Percentiles rank a stretch among this genome's conserved stretches.
Evolutionary conservation across 192 early-diverging fungal species (phyloP).

Genomic region (Backusella australiensis): DNA sequence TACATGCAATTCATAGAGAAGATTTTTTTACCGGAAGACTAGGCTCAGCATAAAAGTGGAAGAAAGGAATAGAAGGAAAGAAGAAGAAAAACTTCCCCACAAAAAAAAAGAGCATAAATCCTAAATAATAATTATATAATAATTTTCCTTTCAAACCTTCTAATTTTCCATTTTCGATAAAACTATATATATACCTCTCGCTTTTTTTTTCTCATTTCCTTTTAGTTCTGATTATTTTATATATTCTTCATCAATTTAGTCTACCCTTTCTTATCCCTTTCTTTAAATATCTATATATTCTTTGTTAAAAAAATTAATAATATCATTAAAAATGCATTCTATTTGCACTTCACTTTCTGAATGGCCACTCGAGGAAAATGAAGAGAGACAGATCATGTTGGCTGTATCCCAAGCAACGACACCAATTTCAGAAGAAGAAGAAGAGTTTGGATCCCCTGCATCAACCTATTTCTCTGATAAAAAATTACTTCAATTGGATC

Average conservation of each 20-base stretch:
- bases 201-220: not conserved
- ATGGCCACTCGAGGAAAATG: slow-evolving; percentile 9
- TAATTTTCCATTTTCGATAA: not conserved
- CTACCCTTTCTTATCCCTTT: not conserved
- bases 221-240: not conserved
- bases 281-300: not conserved
- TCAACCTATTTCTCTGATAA: slow-evolving; percentile 7
- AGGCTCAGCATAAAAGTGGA: not conserved
- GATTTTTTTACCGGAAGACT: slow-evolving; percentile 33
- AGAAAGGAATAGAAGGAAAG: not conserved
- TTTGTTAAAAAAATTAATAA: not conserved
- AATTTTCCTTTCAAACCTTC: not conserved
- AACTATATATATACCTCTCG: not conserved
- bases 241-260: not conserved
- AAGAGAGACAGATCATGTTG: not conserved
- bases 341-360: not conserved
- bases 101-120: not conserved
- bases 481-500: not conserved
- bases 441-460: not conserved
- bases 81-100: not conserved
- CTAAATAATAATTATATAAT: not conserved
- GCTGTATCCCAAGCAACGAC: slow-evolving; percentile 1
- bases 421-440: slow-evolving; percentile 7
- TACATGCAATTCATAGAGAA: slow-evolving; percentile 35
- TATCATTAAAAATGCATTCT: slow-evolving; percentile 3